A percentile compares a stretch with the other conserved stretches of the same genome.
Evolutionary conservation across 441 rosid genomes (phyloP).

Genomic region (Euphorbia corollata): DNA sequence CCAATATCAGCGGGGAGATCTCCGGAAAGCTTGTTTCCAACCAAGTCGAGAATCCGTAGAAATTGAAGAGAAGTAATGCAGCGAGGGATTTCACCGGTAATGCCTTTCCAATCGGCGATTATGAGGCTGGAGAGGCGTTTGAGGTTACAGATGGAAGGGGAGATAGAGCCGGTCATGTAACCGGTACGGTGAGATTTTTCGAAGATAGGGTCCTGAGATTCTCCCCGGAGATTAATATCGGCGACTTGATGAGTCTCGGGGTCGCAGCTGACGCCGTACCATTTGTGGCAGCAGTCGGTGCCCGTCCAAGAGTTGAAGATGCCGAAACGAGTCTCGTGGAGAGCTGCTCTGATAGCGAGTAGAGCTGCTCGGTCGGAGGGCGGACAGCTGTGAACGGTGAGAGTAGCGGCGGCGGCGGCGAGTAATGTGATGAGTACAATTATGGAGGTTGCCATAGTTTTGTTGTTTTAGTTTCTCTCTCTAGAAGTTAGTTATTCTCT

Average conservation of each 20-base stretch:
- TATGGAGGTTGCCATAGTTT: constrained; percentile 5
- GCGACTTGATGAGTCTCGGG: constrained; percentile 45
- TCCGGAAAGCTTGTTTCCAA: constrained; percentile 65
- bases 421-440: not conserved
- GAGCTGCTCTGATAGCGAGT: constrained; percentile 51
- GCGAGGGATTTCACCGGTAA: constrained; percentile 63
- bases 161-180: constrained; percentile 69
- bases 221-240: constrained; percentile 82
- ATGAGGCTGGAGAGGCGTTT: constrained; percentile 50
- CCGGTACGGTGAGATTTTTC: constrained; percentile 55
- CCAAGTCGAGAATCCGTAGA: constrained; percentile 62
- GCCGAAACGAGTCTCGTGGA: constrained; percentile 64
- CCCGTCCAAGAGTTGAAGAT: constrained; percentile 81
- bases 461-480: not conserved
- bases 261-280: constrained; percentile 90
- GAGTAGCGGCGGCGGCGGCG: not conserved
- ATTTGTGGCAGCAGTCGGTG: constrained; percentile 64
- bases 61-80: constrained; percentile 55
- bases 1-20: constrained; percentile 56
- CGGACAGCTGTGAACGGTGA: constrained; percentile 46
- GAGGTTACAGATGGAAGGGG: constrained; percentile 61
- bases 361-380: constrained; percentile 68
- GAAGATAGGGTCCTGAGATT: constrained; percentile 79
- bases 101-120: constrained; percentile 86
- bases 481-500: too few species aligned